phyloP scores from a whole-genome alignment of 371 early-diverging fungal genomes.

The Actinomucor elegans region DNA sequence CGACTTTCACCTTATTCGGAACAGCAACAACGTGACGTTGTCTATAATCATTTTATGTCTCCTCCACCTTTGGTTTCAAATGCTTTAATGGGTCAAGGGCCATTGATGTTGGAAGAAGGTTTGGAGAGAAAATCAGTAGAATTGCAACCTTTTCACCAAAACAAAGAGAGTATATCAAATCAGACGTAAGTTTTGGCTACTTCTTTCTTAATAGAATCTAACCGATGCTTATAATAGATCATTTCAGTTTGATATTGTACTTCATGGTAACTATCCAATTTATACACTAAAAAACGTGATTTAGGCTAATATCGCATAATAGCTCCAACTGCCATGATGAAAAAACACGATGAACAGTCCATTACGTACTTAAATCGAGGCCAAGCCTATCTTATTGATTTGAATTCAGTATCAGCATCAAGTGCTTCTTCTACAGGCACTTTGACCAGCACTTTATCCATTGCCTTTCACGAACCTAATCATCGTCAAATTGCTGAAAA shows the following conservation, averaged over 20 bases:
- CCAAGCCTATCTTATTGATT: constrained; percentile 53
- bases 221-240: constrained; percentile 4
- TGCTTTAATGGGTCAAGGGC: not conserved
- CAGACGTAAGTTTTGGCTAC: not conserved
- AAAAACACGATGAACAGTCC: constrained; percentile 36
- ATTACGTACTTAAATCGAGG: constrained; percentile 70
- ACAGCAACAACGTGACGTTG: too few relatives aligned
- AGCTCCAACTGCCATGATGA: constrained; percentile 42
- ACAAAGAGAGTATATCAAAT: too few relatives aligned
- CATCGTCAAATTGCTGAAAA: constrained; percentile 68
- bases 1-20: constrained; percentile 12
- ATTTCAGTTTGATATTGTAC: constrained; percentile 19
- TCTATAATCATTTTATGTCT: constrained; percentile 9
- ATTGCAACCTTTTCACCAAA: too few relatives aligned
- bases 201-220: not conserved
- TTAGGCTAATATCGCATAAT: not conserved
- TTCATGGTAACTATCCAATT: constrained; percentile 16
- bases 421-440: constrained; percentile 27
- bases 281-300: not conserved
- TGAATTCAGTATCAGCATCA: constrained; percentile 23
- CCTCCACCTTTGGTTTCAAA: constrained; percentile 6
- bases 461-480: constrained; percentile 73
- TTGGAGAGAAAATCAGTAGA: not conserved
- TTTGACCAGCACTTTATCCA: constrained; percentile 58
- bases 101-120: not conserved